Evolutionary conservation across 2,329 filamentous ascomycete genomes (phyloP).

Genomic region (Pseudogymnoascus pannorum): DNA sequence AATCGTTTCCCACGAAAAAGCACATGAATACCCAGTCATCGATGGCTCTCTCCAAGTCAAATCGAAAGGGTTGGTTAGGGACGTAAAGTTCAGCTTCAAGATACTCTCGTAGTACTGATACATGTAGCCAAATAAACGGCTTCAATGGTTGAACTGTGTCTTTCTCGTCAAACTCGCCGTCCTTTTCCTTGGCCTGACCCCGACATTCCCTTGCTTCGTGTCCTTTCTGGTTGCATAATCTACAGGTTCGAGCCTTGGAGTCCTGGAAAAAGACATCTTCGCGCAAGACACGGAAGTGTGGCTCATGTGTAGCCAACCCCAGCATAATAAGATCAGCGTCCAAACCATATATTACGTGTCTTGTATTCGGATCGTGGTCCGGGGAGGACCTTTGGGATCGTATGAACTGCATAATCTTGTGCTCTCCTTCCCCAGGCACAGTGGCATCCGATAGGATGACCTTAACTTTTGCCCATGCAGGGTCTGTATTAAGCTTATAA

Average conservation of each 20-base stretch:
- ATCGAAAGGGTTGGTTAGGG: conserved; percentile 74
- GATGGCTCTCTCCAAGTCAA: conserved; percentile 87
- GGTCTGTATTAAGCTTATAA: conserved; percentile 96
- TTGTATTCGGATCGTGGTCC: conserved; percentile 91
- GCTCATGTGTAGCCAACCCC: conserved; percentile 92
- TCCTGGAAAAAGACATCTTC: conserved; percentile 96
- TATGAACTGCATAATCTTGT: conserved; percentile 99
- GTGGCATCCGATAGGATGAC: conserved; percentile 98
- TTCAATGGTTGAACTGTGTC: conserved; percentile 64
- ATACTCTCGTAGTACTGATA: conserved; percentile 86
- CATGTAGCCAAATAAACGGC: conserved; percentile 97
- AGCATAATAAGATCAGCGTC: conserved; percentile 99
- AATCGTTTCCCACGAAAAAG: conserved; percentile 98
- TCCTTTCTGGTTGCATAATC: conserved; percentile 83
- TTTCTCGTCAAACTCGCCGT: conserved; percentile 76
- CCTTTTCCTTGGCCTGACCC: conserved; percentile 70
- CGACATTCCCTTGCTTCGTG: conserved; percentile 83
- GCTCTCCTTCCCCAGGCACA: conserved; percentile 94
- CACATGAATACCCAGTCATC: conserved; percentile 99
- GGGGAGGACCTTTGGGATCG: conserved; percentile 86
- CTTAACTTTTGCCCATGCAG: conserved; percentile 91
- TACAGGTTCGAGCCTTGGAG: conserved; percentile 72
- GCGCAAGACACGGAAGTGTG: conserved; percentile 89
- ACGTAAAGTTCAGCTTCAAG: conserved; percentile 83
- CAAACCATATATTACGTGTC: conserved; percentile 94